phyloP scores from a whole-genome alignment of 2,329 filamentous ascomycete genomes.

The Botrytis squamosa region DNA sequence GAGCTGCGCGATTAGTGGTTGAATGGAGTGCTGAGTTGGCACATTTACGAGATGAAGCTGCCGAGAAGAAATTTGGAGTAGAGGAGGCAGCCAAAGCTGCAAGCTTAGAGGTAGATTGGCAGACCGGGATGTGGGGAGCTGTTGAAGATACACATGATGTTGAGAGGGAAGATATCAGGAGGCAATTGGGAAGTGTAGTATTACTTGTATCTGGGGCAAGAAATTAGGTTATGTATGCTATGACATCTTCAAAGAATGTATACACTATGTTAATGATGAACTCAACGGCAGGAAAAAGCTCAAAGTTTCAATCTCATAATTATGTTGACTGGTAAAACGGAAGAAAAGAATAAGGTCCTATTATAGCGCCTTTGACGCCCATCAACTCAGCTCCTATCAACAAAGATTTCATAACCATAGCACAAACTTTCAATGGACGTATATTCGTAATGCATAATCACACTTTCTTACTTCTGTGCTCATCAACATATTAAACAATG shows the following conservation, averaged over 20 bases:
- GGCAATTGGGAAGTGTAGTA: conserved; percentile 85
- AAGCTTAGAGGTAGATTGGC: conserved; percentile 85
- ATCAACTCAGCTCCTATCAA: neutral
- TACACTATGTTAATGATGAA: neutral
- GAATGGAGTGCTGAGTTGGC: conserved; percentile 82
- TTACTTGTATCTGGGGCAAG: conserved; percentile 67
- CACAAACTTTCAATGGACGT: neutral
- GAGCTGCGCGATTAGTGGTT: conserved; percentile 71
- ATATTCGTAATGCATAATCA: neutral
- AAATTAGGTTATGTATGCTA: neutral
- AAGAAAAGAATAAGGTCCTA: neutral
- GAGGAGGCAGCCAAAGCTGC: conserved; percentile 77
- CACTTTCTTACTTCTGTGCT: neutral
- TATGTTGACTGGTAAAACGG: neutral
- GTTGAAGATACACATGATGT: conserved; percentile 97
- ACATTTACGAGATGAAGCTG: conserved; percentile 45
- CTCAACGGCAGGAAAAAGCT: neutral
- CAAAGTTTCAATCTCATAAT: neutral
- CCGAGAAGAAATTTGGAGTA: conserved; percentile 62
- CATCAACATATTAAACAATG: neutral
- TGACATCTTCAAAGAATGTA: conserved; percentile 19
- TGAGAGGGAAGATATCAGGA: conserved; percentile 80
- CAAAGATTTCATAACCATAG: neutral
- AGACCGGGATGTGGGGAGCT: conserved; percentile 89
- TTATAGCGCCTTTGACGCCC: neutral